Conservation (phyloP, 331 rosid species). For the Quercus phellos region DNA sequence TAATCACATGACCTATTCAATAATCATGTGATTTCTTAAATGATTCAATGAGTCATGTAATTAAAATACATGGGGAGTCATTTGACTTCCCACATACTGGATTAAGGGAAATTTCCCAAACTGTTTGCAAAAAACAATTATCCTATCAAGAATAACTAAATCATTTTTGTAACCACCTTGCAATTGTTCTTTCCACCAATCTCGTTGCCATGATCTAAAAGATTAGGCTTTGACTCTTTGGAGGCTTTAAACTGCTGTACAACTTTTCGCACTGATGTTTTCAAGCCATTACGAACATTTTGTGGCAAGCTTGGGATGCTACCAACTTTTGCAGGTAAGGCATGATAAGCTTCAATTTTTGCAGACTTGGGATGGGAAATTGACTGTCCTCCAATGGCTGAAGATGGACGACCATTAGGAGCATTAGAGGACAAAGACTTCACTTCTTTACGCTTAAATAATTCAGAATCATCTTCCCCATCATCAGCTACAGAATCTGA, state of each 20-base stretch:
- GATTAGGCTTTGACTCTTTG: conserved; percentile 41
- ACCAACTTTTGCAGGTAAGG: conserved; percentile 40
- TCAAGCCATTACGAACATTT: conserved; percentile 61
- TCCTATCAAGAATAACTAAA: not conserved
- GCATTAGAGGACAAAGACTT: conserved; percentile 33
- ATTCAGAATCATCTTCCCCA: conserved; percentile 28
- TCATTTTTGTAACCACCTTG: conserved; percentile 18
- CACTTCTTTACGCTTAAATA: conserved; percentile 31
- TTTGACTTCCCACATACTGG: no score
- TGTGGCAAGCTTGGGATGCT: conserved; percentile 37
- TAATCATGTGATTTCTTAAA: no score
- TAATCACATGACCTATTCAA: not conserved
- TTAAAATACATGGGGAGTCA: no score
- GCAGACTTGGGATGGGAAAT: conserved; percentile 34
- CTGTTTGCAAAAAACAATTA: no score
- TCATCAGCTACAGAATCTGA: conserved; percentile 21
- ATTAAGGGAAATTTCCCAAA: no score
- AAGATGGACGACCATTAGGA: conserved; percentile 28
- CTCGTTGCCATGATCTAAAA: conserved; percentile 38
- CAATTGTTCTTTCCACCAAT: conserved; percentile 31
- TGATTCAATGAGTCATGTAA: no score
- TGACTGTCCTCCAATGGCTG: conserved; percentile 34
- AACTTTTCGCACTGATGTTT: conserved; percentile 63
- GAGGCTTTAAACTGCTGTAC: conserved; percentile 74
- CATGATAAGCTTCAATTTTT: conserved; percentile 41